phyloP scores from a whole-genome alignment of 176 grass and related monocot genomes.

The Otatea glauca region DNA sequence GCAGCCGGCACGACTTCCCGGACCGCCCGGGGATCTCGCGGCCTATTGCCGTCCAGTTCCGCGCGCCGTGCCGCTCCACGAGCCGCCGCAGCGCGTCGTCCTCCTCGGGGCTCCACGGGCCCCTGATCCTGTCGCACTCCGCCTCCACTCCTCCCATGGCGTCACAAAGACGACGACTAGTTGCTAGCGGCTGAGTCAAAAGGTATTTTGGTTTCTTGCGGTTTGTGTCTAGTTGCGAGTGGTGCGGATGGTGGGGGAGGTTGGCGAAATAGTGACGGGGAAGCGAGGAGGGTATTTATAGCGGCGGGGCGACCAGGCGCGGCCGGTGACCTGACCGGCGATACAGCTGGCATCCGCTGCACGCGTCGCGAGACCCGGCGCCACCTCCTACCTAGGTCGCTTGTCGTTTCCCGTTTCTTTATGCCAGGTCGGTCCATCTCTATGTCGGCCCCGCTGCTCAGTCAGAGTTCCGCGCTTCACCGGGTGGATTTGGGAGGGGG shows the following conservation, averaged over 20 bases:
- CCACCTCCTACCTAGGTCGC: constrained; percentile 5
- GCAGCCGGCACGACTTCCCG: constrained; percentile 90
- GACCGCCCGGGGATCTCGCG: constrained; percentile 69
- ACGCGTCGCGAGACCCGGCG: constrained; percentile 22
- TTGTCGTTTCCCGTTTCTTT: constrained; percentile 33
- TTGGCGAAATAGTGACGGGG: constrained; percentile 17
- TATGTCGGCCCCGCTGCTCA: fast-evolving
- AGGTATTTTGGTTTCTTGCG: constrained; percentile 28
- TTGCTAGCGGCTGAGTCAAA: constrained; percentile 8
- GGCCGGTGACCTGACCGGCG: constrained; percentile 52
- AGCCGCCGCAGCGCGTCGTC: constrained; percentile 75
- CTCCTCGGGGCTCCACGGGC: constrained; percentile 88
- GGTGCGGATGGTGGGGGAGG: neutral
- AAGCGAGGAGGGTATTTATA: constrained; percentile 49
- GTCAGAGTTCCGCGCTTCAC: fast-evolving
- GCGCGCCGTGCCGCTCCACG: constrained; percentile 75
- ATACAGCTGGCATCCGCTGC: constrained; percentile 32
- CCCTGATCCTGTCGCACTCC: constrained; percentile 68
- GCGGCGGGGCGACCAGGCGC: constrained; percentile 1
- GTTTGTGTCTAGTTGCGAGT: neutral
- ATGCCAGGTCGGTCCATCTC: neutral
- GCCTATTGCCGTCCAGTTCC: constrained; percentile 95
- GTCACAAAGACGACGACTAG: neutral
- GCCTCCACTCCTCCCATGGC: neutral
- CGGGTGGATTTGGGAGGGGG: neutral